phyloP scores from a whole-genome alignment of 768 basidiomycete species.

The Termitomyces titanicus region DNA sequence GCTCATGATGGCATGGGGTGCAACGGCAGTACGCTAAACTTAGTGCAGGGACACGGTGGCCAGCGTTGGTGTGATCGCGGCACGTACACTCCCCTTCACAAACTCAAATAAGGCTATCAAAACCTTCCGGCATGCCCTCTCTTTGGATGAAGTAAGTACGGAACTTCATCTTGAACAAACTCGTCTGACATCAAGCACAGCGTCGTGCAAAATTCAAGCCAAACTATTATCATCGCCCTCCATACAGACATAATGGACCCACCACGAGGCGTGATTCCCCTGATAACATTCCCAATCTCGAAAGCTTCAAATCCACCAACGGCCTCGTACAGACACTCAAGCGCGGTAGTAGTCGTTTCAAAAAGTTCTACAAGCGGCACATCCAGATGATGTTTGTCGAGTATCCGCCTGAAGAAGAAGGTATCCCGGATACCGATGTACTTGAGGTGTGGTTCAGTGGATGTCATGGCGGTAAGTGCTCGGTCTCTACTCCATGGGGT shows the following conservation, averaged over 20 bases:
- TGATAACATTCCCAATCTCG: too few relatives aligned
- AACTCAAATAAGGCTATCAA: slow-evolving; percentile 58
- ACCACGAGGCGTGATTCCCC: too few relatives aligned
- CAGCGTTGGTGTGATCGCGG: slow-evolving; percentile 66
- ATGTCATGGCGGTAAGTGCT: slow-evolving; percentile 57
- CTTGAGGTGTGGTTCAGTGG: slow-evolving; percentile 82
- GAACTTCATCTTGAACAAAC: neutral
- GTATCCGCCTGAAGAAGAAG: too few relatives aligned
- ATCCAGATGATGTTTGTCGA: too few relatives aligned
- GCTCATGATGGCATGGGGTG: neutral
- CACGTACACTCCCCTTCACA: slow-evolving; percentile 64
- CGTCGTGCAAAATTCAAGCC: slow-evolving; percentile 65
- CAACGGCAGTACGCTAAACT: neutral
- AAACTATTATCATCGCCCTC: slow-evolving; percentile 51
- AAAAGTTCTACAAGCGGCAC: too few relatives aligned
- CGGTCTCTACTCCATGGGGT: neutral
- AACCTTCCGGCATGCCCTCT: slow-evolving; percentile 72
- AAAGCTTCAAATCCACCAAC: too few relatives aligned
- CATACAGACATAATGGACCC: too few relatives aligned
- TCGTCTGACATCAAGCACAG: slow-evolving; percentile 28
- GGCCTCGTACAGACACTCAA: too few relatives aligned
- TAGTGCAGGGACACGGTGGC: slow-evolving; percentile 72
- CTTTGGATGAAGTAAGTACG: slow-evolving; percentile 66
- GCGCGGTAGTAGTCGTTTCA: too few relatives aligned
- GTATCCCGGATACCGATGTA: slow-evolving; percentile 37